These are phyloP conservation scores for Saccharomyces hybrid DNA, from an alignment of 1,139 yeast genomes.

Conservation along the genomic window DNA sequence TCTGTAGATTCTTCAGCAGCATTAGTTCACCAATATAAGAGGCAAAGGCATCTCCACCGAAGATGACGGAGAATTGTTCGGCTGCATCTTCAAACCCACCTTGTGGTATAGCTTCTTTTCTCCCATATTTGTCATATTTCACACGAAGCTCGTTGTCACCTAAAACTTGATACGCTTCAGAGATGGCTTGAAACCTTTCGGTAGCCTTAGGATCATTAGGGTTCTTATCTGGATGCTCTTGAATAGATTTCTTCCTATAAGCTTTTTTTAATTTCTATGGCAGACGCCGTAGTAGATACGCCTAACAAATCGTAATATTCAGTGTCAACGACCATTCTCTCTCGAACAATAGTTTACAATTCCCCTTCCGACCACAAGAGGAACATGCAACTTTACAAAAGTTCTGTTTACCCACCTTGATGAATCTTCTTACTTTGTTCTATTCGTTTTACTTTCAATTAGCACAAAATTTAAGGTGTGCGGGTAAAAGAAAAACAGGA, in stretches of 20 bases:
- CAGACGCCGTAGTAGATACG: constrained; percentile 58
- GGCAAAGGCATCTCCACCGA: constrained; percentile 88
- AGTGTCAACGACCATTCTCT: constrained; percentile 77
- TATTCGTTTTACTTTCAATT: not conserved
- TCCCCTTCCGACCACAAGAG: not conserved
- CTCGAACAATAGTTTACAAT: not conserved
- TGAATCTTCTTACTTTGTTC: not conserved
- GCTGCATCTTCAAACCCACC: constrained; percentile 87
- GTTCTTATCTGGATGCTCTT: constrained; percentile 88
- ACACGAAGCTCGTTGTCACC: constrained; percentile 66
- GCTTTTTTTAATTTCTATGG: constrained; percentile 85
- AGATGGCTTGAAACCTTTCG: constrained; percentile 44
- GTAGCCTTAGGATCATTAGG: constrained; percentile 75
- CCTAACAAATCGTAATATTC: constrained; percentile 74
- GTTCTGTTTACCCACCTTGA: not conserved
- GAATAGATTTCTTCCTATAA: constrained; percentile 77
- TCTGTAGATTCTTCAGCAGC: constrained; percentile 70
- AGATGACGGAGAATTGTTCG: constrained; percentile 77
- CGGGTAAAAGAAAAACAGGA: not conserved
- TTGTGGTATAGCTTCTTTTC: constrained; percentile 71
- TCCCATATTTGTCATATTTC: constrained; percentile 78
- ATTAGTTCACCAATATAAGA: constrained; percentile 88
- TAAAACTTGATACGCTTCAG: constrained; percentile 76
- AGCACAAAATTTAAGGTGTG: not conserved
- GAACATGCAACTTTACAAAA: not conserved